Evolutionary conservation across 2,329 filamentous ascomycete genomes (phyloP).

Genomic region (Fusarium irregulare): DNA sequence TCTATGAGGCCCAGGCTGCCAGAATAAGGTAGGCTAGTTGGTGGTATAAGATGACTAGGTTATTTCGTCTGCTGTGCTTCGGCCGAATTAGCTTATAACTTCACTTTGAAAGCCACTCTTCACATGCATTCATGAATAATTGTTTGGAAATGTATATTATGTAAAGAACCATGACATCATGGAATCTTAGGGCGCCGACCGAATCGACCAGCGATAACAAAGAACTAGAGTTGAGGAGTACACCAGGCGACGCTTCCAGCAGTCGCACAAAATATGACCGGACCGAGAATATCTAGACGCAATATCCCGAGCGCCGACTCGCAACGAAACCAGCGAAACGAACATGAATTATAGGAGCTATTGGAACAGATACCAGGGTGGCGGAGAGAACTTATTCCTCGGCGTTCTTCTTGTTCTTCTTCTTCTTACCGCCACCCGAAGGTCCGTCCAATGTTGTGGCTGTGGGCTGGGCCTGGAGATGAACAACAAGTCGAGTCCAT

Average conservation of each 20-base stretch:
- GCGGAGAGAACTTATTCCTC: conserved; percentile 52
- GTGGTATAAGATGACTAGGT: too few species aligned
- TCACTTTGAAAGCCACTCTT: not conserved
- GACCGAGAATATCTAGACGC: conserved; percentile 56
- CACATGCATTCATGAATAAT: not conserved
- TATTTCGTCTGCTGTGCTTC: too few species aligned
- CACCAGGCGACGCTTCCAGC: conserved; percentile 46
- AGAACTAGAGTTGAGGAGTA: conserved; percentile 43
- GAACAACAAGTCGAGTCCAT: conserved; percentile 88
- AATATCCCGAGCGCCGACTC: conserved; percentile 58
- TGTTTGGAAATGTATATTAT: conserved; percentile 37
- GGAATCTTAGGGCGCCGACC: conserved; percentile 30
- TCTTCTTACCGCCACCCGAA: conserved; percentile 68
- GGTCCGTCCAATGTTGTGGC: conserved; percentile 50
- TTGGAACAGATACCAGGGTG: conserved; percentile 55
- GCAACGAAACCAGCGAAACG: conserved; percentile 55
- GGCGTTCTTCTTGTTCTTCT: conserved; percentile 77
- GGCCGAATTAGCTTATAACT: too few species aligned
- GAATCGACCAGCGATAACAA: conserved; percentile 37
- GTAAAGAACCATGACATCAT: conserved; percentile 26
- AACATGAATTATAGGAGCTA: conserved; percentile 54
- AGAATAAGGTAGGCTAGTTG: too few species aligned
- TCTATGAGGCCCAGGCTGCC: too few species aligned
- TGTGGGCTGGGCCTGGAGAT: conserved; percentile 78
- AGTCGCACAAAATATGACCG: conserved; percentile 45